Percentiles rank a stretch among this genome's conserved stretches.
Evolutionary conservation across 1,139 yeast species (phyloP).

Genomic region (Suhomyces wounanorum): DNA sequence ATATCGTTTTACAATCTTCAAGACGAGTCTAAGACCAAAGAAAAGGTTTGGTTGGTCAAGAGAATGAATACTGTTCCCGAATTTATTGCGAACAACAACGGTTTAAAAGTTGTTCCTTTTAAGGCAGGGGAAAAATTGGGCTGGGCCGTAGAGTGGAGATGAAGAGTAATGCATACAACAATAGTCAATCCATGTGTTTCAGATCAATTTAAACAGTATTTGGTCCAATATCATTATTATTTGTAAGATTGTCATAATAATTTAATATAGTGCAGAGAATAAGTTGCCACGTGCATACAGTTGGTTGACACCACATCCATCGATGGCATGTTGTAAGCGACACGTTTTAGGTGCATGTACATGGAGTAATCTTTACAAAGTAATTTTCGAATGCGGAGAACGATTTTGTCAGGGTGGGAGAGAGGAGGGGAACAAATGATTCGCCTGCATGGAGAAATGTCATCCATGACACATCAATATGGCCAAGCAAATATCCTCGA

Average conservation of each 20-base stretch:
- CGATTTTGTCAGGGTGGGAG: background rate
- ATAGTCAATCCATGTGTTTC: background rate
- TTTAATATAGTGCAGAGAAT: no score
- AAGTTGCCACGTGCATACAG: background rate
- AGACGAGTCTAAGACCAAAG: slow-evolving; percentile 48
- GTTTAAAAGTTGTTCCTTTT: slow-evolving; percentile 80
- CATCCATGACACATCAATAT: background rate
- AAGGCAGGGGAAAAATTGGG: slow-evolving; percentile 73
- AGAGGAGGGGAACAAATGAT: background rate
- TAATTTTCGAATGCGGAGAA: background rate
- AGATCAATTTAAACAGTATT: background rate
- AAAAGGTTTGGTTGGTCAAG: slow-evolving; percentile 47
- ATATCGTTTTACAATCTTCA: slow-evolving; percentile 57
- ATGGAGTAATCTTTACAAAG: background rate
- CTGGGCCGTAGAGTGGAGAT: slow-evolving; percentile 81
- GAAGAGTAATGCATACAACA: background rate
- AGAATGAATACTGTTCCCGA: slow-evolving; percentile 61
- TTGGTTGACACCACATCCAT: background rate
- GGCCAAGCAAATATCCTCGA: no score
- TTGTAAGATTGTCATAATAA: background rate
- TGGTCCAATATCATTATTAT: no score
- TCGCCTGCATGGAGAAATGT: background rate
- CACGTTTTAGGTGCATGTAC: background rate
- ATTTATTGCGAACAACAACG: slow-evolving; percentile 41
- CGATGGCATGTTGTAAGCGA: background rate